phyloP scores from a whole-genome alignment of 306 rosid species.

The Quercus rubra region DNA sequence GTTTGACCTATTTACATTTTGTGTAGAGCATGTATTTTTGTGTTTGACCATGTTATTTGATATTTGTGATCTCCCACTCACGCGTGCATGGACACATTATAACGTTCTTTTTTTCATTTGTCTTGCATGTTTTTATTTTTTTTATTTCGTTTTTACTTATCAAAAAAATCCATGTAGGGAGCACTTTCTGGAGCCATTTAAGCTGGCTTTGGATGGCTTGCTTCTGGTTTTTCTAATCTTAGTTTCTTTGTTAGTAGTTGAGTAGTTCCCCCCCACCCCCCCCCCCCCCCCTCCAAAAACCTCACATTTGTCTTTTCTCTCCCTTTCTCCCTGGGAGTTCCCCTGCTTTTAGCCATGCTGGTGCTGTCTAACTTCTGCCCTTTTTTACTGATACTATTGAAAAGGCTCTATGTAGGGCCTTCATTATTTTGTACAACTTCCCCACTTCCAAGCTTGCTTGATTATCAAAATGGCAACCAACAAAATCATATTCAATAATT shows the following conservation, averaged over 20 bases:
- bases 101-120: too few species aligned
- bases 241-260: not conserved
- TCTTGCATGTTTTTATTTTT: too few species aligned
- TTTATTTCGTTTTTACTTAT: too few species aligned
- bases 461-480: not conserved
- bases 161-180: not conserved
- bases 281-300: too few species aligned
- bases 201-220: not conserved
- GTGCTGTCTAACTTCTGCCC: not conserved
- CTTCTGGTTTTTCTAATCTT: not conserved
- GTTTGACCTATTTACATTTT: conserved; percentile 6
- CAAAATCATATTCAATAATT: not conserved
- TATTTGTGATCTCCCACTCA: not conserved
- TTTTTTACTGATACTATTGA: not conserved
- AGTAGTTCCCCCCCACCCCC: not conserved
- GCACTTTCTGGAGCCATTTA: not conserved
- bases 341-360: not conserved
- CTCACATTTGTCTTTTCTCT: not conserved
- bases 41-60: conserved; percentile 2
- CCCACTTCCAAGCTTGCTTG: not conserved
- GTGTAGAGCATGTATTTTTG: not conserved
- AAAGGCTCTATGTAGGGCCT: not conserved
- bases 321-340: not conserved
- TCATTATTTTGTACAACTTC: not conserved
- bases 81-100: not conserved